Conservation (phyloP, 306 rosid genomes). For the Senna tora region DNA sequence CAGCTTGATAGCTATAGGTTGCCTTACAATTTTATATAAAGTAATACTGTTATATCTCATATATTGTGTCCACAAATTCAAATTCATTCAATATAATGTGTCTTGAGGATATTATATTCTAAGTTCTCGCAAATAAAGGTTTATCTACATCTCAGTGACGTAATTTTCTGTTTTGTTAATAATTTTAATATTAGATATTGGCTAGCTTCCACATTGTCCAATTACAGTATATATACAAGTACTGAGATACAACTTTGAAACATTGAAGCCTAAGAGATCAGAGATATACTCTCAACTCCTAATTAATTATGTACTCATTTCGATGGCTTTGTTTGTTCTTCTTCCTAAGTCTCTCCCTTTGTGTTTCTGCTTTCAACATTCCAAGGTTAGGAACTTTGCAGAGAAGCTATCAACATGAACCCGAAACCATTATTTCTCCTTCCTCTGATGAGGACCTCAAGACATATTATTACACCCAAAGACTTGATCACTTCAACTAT, state of each 20-base stretch:
- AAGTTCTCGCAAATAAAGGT: too few species aligned
- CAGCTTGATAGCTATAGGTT: too few species aligned
- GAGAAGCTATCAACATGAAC: conserved; percentile 15
- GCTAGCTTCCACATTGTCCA: not conserved
- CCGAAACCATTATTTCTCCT: not conserved
- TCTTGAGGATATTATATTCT: too few species aligned
- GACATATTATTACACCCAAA: conserved; percentile 40
- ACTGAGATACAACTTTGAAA: not conserved
- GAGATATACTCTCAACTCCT: not conserved
- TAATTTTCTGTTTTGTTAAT: not conserved
- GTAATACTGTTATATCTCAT: too few species aligned
- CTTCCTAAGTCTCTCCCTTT: not conserved
- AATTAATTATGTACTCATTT: not conserved
- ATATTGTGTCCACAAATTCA: too few species aligned
- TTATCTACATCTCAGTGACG: too few species aligned
- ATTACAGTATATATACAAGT: not conserved
- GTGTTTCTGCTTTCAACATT: conserved; percentile 17
- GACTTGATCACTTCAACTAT: conserved; percentile 49
- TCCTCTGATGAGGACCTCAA: not conserved
- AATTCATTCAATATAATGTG: too few species aligned
- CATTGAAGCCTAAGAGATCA: conserved; percentile 7
- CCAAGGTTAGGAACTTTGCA: conserved; percentile 28
- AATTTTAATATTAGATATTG: not conserved
- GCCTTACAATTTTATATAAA: too few species aligned
- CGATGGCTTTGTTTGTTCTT: not conserved